Conservation (phyloP, 371 early-diverging fungal species). For the Mucor circinelloides region DNA sequence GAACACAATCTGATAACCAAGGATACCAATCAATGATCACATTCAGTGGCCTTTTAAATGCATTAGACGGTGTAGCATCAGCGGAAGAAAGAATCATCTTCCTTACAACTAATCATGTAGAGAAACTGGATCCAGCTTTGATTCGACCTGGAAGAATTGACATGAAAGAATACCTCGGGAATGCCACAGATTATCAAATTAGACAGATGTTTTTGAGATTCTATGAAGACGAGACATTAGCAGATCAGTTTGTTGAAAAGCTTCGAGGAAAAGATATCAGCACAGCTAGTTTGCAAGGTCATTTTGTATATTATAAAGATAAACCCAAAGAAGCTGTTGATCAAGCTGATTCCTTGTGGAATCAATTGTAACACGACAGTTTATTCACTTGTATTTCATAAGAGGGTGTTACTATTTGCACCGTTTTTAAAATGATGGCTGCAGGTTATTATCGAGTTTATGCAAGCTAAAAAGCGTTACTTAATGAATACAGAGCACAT, state of each 20-base stretch:
- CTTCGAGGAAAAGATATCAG: slow-evolving; percentile 61
- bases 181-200: slow-evolving; percentile 81
- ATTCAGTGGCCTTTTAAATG: slow-evolving; percentile 98
- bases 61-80: slow-evolving; percentile 98
- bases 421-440: no score
- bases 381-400: no score
- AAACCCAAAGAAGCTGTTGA: slow-evolving; percentile 71
- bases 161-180: slow-evolving; percentile 86
- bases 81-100: slow-evolving; percentile 97
- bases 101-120: slow-evolving; percentile 99
- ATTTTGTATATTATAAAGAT: slow-evolving; percentile 90
- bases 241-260: slow-evolving; percentile 70
- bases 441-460: no score
- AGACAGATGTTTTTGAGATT: slow-evolving; percentile 87
- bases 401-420: no score
- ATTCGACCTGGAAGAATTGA: slow-evolving; percentile 99
- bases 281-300: slow-evolving; percentile 93
- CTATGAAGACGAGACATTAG: slow-evolving; percentile 70
- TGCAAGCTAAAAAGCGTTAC: no score
- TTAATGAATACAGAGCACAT: no score
- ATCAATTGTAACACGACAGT: slow-evolving; percentile 26
- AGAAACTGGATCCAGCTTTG: slow-evolving; percentile 95
- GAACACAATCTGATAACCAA: slow-evolving; percentile 60
- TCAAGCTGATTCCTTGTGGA: slow-evolving; percentile 40
- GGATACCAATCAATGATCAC: slow-evolving; percentile 95